These are phyloP conservation scores for Lactarius hatsudake DNA, from an alignment of 768 basidiomycete genomes.

Conservation along the genomic window DNA sequence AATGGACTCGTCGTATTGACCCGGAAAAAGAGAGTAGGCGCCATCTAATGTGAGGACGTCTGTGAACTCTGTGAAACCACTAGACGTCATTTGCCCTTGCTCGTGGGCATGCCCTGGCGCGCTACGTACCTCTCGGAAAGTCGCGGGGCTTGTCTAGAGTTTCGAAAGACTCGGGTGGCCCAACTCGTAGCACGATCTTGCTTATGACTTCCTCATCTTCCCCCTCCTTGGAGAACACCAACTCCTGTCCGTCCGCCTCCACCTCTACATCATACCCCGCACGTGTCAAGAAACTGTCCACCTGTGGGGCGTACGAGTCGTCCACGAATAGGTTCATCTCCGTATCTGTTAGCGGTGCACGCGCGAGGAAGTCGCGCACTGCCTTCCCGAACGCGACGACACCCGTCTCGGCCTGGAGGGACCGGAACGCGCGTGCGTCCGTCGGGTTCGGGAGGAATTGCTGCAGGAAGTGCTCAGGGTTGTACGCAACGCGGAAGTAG, in stretches of 20 bases:
- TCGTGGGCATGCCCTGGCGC: background rate
- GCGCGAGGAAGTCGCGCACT: conserved; percentile 14
- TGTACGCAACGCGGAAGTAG: conserved; percentile 23
- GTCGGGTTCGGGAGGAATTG: conserved; percentile 7
- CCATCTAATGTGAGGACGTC: conserved; percentile 21
- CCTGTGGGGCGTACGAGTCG: background rate
- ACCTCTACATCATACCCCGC: conserved; percentile 9
- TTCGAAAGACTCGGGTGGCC: conserved; percentile 8
- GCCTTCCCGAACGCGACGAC: conserved; percentile 7
- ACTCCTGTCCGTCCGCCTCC: background rate
- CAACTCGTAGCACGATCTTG: conserved; percentile 2
- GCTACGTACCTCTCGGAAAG: conserved; percentile 8
- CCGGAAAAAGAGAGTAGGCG: conserved; percentile 19
- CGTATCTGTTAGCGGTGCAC: background rate
- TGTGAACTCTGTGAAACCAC: conserved; percentile 5
- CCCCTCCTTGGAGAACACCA: conserved; percentile 10
- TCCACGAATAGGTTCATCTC: conserved; percentile 17
- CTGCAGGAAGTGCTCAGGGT: conserved; percentile 14
- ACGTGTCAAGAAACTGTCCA: conserved; percentile 9
- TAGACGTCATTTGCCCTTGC: background rate
- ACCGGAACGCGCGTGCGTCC: conserved; percentile 5
- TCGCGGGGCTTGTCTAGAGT: conserved; percentile 4
- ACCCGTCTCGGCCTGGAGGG: conserved; percentile 16
- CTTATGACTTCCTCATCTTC: background rate
- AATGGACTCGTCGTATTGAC: conserved; percentile 3